Evolutionary conservation across 1,284 basidiomycete species (phyloP).

Genomic region (Moesziomyces sp.): DNA sequence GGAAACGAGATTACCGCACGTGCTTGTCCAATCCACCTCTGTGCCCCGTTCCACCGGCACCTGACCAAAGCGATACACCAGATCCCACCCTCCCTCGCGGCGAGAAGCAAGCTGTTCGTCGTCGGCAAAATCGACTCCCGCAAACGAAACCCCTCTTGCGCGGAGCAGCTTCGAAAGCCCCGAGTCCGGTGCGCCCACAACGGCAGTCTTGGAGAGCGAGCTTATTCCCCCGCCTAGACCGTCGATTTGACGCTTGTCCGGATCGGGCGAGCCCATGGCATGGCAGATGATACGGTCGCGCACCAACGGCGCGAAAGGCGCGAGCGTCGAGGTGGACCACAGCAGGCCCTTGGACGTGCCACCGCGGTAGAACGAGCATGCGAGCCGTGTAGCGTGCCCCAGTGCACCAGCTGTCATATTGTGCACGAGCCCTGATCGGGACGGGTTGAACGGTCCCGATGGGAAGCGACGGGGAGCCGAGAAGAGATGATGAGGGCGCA

Average conservation of each 20-base stretch:
- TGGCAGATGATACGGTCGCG: constrained; percentile 74
- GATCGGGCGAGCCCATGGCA: constrained; percentile 81
- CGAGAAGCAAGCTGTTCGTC: constrained; percentile 24
- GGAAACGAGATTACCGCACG: constrained; percentile 65
- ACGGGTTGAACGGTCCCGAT: background rate
- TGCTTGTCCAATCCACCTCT: constrained; percentile 61
- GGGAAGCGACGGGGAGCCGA: background rate
- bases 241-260: constrained; percentile 80
- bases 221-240: constrained; percentile 80
- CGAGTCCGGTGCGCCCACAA: constrained; percentile 70
- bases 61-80: constrained; percentile 65
- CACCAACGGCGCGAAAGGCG: constrained; percentile 59
- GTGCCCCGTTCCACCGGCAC: constrained; percentile 53
- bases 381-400: constrained; percentile 4
- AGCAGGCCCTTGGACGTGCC: constrained; percentile 84
- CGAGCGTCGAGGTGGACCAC: constrained; percentile 72
- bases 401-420: constrained; percentile 3
- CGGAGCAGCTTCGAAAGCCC: constrained; percentile 6
- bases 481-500: background rate
- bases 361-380: constrained; percentile 70
- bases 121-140: constrained; percentile 48
- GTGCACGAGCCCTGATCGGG: background rate
- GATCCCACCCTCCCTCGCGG: constrained; percentile 48
- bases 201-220: constrained; percentile 81
- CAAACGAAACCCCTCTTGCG: background rate